A percentile compares a stretch with the other conserved stretches of the same genome.
Conservation (phyloP, 2,329 filamentous ascomycete species). For the Fusarium miscanthi region DNA sequence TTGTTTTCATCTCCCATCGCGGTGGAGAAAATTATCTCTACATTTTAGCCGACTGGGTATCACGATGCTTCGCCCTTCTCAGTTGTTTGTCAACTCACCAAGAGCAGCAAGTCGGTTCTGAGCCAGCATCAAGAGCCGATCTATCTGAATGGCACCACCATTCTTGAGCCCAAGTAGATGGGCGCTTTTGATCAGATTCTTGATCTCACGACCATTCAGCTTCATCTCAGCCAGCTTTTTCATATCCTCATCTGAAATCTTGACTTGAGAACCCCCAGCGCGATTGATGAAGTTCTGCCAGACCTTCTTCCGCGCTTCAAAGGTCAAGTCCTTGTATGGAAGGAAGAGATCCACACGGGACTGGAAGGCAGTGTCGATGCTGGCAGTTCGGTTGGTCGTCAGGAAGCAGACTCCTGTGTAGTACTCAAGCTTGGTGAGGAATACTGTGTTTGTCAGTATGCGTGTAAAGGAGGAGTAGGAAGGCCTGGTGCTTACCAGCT, state of each 20-base stretch:
- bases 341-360: slow-evolving; percentile 50
- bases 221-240: slow-evolving; percentile 52
- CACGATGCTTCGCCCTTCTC: background rate
- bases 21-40: rapidly evolving
- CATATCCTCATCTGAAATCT: slow-evolving; percentile 44
- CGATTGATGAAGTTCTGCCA: slow-evolving; percentile 52
- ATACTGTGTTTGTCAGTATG: slow-evolving; percentile 20
- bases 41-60: rapidly evolving
- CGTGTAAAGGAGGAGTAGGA: rapidly evolving
- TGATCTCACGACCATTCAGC: slow-evolving; percentile 62
- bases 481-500: slow-evolving; percentile 10
- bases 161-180: slow-evolving; percentile 50
- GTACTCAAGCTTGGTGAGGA: slow-evolving; percentile 50
- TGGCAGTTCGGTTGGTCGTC: slow-evolving; percentile 52
- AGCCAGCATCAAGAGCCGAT: slow-evolving; percentile 48
- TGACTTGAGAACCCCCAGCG: slow-evolving; percentile 43
- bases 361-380: slow-evolving; percentile 53
- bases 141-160: slow-evolving; percentile 44
- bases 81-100: background rate
- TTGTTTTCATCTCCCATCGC: background rate
- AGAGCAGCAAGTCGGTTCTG: slow-evolving; percentile 45
- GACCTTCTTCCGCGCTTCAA: slow-evolving; percentile 46
- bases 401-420: slow-evolving; percentile 54
- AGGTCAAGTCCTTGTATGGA: slow-evolving; percentile 47
- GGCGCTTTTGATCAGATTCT: slow-evolving; percentile 57